Conservation (phyloP, 2,329 filamentous ascomycete species). For the Hypoxylon sp. region DNA sequence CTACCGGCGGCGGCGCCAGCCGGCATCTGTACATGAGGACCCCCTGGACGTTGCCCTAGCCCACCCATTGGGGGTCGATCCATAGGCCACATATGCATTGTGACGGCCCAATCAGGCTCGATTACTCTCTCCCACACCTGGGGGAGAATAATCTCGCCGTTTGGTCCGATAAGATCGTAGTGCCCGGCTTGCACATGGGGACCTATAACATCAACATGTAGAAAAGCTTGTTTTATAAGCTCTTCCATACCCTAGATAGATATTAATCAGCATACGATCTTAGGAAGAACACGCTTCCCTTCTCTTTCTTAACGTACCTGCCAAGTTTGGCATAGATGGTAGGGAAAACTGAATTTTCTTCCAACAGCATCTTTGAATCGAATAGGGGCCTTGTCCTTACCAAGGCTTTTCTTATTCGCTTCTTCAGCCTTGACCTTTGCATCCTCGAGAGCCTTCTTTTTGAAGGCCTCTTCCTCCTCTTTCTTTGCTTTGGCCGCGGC, state of each 20-base stretch:
- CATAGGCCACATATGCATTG: conserved; percentile 74
- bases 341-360: conserved; percentile 93
- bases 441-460: conserved; percentile 61
- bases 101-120: conserved; percentile 79
- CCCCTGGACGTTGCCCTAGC: conserved; percentile 26
- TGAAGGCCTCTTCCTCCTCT: conserved; percentile 67
- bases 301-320: conserved; percentile 66
- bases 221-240: conserved; percentile 85
- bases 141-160: conserved; percentile 85
- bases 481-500: conserved; percentile 65
- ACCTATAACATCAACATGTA: conserved; percentile 80
- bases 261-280: conserved; percentile 14
- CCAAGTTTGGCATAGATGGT: conserved; percentile 86
- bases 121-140: conserved; percentile 85
- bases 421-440: conserved; percentile 60
- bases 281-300: not conserved
- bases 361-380: conserved; percentile 93
- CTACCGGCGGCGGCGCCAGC: conserved; percentile 7
- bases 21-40: conserved; percentile 19
- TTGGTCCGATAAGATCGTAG: conserved; percentile 82
- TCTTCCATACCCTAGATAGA: conserved; percentile 80
- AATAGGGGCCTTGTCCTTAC: conserved; percentile 78
- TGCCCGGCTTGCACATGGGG: conserved; percentile 81
- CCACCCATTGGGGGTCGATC: conserved; percentile 49
- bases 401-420: conserved; percentile 58